These are phyloP conservation scores for Cryphonectria carpinicola DNA, from an alignment of 2,329 filamentous ascomycete genomes.

Conservation along the genomic window DNA sequence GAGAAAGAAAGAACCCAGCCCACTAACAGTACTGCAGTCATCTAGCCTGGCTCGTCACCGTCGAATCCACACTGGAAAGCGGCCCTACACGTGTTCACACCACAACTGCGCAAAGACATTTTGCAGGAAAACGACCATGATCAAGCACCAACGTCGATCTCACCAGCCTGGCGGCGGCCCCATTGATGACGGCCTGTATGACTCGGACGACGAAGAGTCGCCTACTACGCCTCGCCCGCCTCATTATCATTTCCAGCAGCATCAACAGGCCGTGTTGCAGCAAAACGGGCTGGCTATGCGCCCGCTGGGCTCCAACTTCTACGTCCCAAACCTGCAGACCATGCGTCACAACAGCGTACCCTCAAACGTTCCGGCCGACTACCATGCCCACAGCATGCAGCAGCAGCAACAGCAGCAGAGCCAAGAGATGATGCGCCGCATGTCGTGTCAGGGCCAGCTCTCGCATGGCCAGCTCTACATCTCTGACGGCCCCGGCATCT, in stretches of 20 bases:
- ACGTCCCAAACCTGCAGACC: slow-evolving; percentile 48
- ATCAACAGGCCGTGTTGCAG: slow-evolving; percentile 16
- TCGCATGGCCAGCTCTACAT: slow-evolving; percentile 54
- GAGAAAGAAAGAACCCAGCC: neutral
- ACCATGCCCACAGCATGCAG: slow-evolving; percentile 16
- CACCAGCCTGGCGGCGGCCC: slow-evolving; percentile 62
- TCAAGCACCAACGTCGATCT: slow-evolving; percentile 66
- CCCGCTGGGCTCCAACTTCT: slow-evolving; percentile 44
- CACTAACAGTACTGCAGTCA: slow-evolving; percentile 47
- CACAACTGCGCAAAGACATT: slow-evolving; percentile 69
- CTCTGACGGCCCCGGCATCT: slow-evolving; percentile 64
- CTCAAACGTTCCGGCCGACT: slow-evolving; percentile 39
- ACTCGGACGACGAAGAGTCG: slow-evolving; percentile 61
- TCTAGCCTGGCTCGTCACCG: slow-evolving; percentile 68
- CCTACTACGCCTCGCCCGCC: slow-evolving; percentile 60
- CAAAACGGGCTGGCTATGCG: slow-evolving; percentile 18
- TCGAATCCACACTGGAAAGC: slow-evolving; percentile 68
- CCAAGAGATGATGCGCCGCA: slow-evolving; percentile 50
- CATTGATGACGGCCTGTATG: slow-evolving; percentile 57
- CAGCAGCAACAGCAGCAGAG: slow-evolving; percentile 1
- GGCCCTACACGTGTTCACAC: slow-evolving; percentile 66
- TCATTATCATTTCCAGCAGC: slow-evolving; percentile 7
- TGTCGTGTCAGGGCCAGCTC: slow-evolving; percentile 46
- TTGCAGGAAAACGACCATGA: slow-evolving; percentile 73
- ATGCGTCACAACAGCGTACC: slow-evolving; percentile 53